Evolutionary conservation across 306 rosid genomes (phyloP), one percentile per base, ranked within the genome.

Genomic region (Pachyrhizus erosus): DNA sequence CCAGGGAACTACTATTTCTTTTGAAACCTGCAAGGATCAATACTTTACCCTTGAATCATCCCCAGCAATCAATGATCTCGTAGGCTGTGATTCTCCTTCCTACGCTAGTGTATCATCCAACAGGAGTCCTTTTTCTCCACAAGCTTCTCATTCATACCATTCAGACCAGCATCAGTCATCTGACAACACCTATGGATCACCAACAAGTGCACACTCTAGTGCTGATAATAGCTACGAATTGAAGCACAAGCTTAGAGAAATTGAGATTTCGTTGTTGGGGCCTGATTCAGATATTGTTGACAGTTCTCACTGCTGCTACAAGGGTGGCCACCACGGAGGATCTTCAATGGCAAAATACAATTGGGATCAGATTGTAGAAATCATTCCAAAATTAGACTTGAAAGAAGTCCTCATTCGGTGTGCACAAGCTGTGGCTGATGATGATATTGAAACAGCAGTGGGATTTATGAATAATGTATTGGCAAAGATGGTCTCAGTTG

Each of bases 11-110:
- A 87, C 43, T 82, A 86, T 86, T 82, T 89, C 96, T 68, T 93
- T 83, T 24, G 89, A 87, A 75, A 40, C 88, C 33, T n/a, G n/a
- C 82, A 89, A 82, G 82, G 89, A 82, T 20, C 85, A 88, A 73
- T 90, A 27, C 88, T 89, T 72, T 39, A 96, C 99, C 70, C 92
- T 96, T 43, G 98, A 96, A 42, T 96, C 99, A 14, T 84, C 88
- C 71, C 82, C 92, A 2, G 82, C 86, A 42, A 46, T 77, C 51
- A 68, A 67, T 75, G 89, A 57, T 58, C 43, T 81, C 49, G 42
- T 65, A 72, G 74, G 52, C 80, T 89, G 87, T 65, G 91, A 92
- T 76, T 93, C 98, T 48, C 91, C 98, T 84, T 93, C 99, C 37
- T 83, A 80, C 78, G 89, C 82, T 23, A 93, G 99, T 80, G 91